phyloP scores from a whole-genome alignment of 1,139 yeast genomes.

The Lodderomyces orthopsilosis region DNA sequence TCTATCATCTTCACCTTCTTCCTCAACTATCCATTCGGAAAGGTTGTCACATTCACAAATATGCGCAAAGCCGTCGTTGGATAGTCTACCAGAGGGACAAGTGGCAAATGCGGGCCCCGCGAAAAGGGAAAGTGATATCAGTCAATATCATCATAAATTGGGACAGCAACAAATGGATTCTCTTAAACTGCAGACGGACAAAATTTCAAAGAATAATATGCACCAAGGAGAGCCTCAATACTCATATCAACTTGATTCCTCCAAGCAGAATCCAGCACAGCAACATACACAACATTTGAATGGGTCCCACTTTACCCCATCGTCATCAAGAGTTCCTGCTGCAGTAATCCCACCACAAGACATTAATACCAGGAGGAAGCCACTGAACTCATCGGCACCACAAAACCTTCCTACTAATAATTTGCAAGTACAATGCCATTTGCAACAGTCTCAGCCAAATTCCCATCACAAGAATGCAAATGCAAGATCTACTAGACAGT shows the following conservation, averaged over 20 bases:
- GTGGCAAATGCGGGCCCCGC: background rate
- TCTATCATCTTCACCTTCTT: constrained; percentile 8
- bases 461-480: constrained; percentile 11
- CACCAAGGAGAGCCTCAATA: background rate
- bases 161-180: constrained; percentile 12
- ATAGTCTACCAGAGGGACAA: constrained; percentile 14
- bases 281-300: constrained; percentile 4
- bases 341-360: constrained; percentile 28
- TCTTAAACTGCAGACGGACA: constrained; percentile 5
- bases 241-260: background rate
- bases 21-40: constrained; percentile 2
- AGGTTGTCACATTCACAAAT: constrained; percentile 3
- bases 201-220: background rate
- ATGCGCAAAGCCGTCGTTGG: constrained; percentile 10
- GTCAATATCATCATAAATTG: constrained; percentile 13
- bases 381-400: constrained; percentile 11
- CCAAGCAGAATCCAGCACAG: constrained; percentile 2
- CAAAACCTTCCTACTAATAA: background rate
- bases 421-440: background rate
- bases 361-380: constrained; percentile 17
- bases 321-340: constrained; percentile 17
- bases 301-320: background rate
- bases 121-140: constrained; percentile 6
- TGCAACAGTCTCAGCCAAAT: constrained; percentile 8
- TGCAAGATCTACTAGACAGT: constrained; percentile 18